Percentiles rank a stretch among this genome's conserved stretches.
Evolutionary conservation across 192 early-diverging fungal species (phyloP).

Genomic region (Thoreauomyces humboldtii): DNA sequence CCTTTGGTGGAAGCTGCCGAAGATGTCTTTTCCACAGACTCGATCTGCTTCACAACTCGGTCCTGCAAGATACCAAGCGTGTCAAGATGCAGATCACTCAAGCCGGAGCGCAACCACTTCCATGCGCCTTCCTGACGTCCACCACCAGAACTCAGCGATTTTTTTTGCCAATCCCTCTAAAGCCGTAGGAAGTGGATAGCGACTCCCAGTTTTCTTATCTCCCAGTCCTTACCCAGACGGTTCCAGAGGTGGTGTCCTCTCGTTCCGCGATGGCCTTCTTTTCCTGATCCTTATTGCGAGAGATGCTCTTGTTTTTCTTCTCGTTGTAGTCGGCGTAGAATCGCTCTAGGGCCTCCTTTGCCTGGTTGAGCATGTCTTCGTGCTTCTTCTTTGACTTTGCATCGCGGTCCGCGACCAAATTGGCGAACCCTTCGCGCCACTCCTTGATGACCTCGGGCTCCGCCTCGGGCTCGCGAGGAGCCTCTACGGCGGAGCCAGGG

Average conservation of each 20-base stretch:
- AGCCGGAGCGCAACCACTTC: no score
- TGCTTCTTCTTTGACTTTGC: constrained; percentile 38
- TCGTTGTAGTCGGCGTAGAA: constrained; percentile 66
- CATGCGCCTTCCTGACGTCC: no score
- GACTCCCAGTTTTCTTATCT: no score
- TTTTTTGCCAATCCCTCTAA: no score
- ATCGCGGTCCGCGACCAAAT: constrained; percentile 45
- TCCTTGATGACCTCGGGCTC: constrained; percentile 32
- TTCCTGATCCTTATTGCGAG: constrained; percentile 50
- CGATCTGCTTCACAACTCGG: constrained; percentile 47
- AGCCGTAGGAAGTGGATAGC: no score
- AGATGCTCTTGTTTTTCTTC: constrained; percentile 49
- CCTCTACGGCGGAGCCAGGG: background rate
- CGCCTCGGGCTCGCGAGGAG: constrained; percentile 10
- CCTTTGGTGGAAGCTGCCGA: constrained; percentile 18
- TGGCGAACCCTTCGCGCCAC: constrained; percentile 46
- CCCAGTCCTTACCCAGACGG: constrained; percentile 47
- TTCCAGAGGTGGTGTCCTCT: constrained; percentile 36
- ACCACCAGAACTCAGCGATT: no score
- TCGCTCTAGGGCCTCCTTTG: constrained; percentile 49
- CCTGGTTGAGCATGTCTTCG: constrained; percentile 32
- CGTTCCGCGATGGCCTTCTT: constrained; percentile 25
- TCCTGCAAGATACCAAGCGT: no score
- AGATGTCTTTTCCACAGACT: constrained; percentile 13
- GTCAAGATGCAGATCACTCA: no score